Conservation (phyloP, 768 basidiomycete species). For the Gyrodon lividus region DNA sequence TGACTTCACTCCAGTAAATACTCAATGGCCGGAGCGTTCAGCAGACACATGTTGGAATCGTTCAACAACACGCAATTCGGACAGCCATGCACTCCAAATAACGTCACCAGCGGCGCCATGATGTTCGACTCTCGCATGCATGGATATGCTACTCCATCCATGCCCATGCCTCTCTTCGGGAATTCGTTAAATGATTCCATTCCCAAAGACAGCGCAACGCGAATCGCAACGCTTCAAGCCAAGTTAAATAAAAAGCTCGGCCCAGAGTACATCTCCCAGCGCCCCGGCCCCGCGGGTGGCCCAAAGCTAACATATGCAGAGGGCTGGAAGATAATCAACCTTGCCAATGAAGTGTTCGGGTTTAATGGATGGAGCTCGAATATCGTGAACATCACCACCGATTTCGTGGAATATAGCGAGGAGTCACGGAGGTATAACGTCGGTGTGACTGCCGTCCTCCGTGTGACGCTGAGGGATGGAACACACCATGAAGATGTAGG, state of each 20-base stretch:
- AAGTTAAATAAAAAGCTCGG: conserved; percentile 88
- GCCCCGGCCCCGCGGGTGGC: conserved; percentile 85
- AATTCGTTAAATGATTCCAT: conserved; percentile 36
- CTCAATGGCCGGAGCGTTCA: conserved; percentile 58
- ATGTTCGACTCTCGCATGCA: conserved; percentile 64
- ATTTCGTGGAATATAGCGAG: conserved; percentile 75
- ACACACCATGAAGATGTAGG: conserved; percentile 92
- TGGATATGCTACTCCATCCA: conserved; percentile 40
- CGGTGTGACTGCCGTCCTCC: conserved; percentile 81
- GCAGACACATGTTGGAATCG: conserved; percentile 55
- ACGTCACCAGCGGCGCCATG: conserved; percentile 54
- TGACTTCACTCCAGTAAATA: background rate
- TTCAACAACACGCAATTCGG: conserved; percentile 27
- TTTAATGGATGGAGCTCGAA: conserved; percentile 95
- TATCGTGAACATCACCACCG: conserved; percentile 70
- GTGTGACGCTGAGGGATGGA: conserved; percentile 87
- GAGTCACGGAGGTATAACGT: conserved; percentile 64
- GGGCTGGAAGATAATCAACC: conserved; percentile 97
- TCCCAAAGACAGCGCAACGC: conserved; percentile 61
- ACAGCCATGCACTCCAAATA: conserved; percentile 24
- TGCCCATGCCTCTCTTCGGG: conserved; percentile 8
- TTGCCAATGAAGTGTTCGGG: conserved; percentile 98
- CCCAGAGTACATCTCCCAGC: conserved; percentile 88
- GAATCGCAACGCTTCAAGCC: conserved; percentile 71
- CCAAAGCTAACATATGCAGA: conserved; percentile 91